Conservation (phyloP, 805 yeast species). For the Maudiozyma serrabonitensis region DNA sequence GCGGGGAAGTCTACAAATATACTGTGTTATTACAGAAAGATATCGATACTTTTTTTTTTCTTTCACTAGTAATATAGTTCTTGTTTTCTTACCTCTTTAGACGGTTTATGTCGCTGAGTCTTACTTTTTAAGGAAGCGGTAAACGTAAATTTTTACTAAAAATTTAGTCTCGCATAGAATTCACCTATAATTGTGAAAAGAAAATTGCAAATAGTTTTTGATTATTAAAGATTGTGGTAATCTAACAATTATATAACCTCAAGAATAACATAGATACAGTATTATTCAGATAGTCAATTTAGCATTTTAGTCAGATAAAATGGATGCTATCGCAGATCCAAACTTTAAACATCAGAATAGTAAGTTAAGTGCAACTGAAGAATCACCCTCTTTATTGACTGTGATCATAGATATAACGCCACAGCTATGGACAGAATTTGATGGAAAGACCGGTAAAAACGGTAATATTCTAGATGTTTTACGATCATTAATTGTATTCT, state of each 20-base stretch:
- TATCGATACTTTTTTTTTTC: too few species aligned
- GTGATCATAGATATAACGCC: conserved; percentile 75
- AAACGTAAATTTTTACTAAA: too few species aligned
- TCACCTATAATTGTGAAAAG: too few species aligned
- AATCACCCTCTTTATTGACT: conserved; percentile 68
- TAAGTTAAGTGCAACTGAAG: conserved; percentile 33
- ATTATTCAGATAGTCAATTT: not conserved
- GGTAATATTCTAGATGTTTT: conserved; percentile 49
- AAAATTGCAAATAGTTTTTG: too few species aligned
- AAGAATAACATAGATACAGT: not conserved
- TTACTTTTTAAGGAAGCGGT: too few species aligned
- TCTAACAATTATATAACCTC: not conserved
- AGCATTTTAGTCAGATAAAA: conserved; percentile 1
- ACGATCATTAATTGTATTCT: conserved; percentile 58
- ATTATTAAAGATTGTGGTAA: too few species aligned
- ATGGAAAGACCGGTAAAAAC: conserved; percentile 21
- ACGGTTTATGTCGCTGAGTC: too few species aligned
- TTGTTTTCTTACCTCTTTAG: too few species aligned
- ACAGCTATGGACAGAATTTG: conserved; percentile 33
- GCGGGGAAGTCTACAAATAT: too few species aligned
- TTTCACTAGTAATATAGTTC: too few species aligned
- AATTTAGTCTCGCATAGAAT: too few species aligned
- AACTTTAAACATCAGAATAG: conserved; percentile 22
- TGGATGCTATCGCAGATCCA: conserved; percentile 32
- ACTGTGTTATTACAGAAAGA: too few species aligned